These are phyloP conservation scores for Chrysoporthe austroafricana DNA, from an alignment of 2,329 filamentous ascomycete genomes.

Conservation along the genomic window DNA sequence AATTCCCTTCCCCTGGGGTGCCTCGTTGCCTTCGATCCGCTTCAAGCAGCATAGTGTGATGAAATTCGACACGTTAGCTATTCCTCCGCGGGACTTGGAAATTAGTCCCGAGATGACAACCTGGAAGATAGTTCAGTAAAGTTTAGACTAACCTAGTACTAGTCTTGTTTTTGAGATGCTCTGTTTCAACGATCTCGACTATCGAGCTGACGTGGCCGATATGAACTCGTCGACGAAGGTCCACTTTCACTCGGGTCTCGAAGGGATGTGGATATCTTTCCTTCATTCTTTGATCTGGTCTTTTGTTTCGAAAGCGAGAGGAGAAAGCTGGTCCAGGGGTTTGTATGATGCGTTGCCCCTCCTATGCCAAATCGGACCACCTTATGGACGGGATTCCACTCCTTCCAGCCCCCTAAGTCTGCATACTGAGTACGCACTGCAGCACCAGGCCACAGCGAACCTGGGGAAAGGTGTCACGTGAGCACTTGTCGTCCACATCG, in stretches of 20 bases:
- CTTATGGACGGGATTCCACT: no score
- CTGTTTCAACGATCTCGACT: background rate
- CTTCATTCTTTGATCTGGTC: background rate
- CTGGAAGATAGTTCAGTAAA: no score
- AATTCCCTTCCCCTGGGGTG: no score
- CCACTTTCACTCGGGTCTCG: background rate
- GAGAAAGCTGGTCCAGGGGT: background rate
- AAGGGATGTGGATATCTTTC: background rate
- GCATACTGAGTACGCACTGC: background rate
- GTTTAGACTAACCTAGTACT: no score
- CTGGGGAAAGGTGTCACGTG: background rate
- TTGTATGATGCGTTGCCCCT: background rate
- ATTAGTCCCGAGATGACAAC: no score
- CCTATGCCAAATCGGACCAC: no score
- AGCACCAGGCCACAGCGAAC: background rate
- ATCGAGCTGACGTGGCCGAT: background rate
- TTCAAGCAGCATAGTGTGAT: no score
- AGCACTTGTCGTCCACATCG: background rate
- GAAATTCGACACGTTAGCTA: no score
- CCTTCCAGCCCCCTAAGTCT: background rate
- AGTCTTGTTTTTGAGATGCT: no score
- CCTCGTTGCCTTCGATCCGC: no score
- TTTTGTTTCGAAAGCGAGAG: background rate
- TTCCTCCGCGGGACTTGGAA: no score
- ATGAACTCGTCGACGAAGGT: background rate